These are phyloP conservation scores for Dactylellina leptospora DNA, from an alignment of 2,329 filamentous ascomycete species.

Conservation along the genomic window DNA sequence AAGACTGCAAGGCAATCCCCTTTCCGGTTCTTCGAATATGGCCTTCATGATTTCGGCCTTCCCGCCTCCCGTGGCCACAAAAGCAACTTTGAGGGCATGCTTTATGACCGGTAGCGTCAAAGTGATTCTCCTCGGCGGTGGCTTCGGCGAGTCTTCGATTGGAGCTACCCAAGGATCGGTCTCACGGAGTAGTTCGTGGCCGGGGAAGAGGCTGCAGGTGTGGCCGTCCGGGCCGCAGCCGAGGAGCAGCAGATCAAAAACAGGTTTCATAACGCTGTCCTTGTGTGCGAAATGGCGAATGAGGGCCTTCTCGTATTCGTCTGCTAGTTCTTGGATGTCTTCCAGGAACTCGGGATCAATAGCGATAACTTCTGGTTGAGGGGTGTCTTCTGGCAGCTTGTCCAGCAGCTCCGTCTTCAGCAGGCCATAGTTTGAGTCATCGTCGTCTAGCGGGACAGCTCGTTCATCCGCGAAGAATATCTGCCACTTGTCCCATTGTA, in stretches of 20 bases:
- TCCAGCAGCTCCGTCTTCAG: conserved; percentile 87
- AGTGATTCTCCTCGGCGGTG: conserved; percentile 87
- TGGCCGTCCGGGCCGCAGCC: conserved; percentile 96
- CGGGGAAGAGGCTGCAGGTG: conserved; percentile 95
- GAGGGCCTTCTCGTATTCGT: conserved; percentile 88
- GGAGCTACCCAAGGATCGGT: conserved; percentile 89
- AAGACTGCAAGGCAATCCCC: conserved; percentile 80
- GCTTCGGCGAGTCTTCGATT: conserved; percentile 94
- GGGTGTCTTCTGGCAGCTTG: conserved; percentile 76
- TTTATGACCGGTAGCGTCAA: conserved; percentile 89
- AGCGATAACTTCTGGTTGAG: conserved; percentile 64
- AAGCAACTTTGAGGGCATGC: conserved; percentile 85
- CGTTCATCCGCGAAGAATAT: conserved; percentile 99
- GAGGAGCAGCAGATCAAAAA: conserved; percentile 92
- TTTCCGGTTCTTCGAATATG: conserved; percentile 76
- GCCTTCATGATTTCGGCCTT: conserved; percentile 93
- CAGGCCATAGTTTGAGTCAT: conserved; percentile 92
- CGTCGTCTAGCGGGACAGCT: conserved; percentile 87
- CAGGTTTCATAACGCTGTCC: conserved; percentile 91
- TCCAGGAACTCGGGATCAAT: conserved; percentile 64
- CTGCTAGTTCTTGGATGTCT: conserved; percentile 89
- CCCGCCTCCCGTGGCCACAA: conserved; percentile 85
- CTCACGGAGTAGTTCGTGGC: conserved; percentile 85
- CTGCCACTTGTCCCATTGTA: conserved; percentile 89
- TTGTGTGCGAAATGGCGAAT: conserved; percentile 86